Percentiles rank a stretch among this genome's conserved stretches.
These are phyloP conservation scores for Fusarium chaquense DNA, from an alignment of 2,329 filamentous ascomycete species.

Conservation along the genomic window DNA sequence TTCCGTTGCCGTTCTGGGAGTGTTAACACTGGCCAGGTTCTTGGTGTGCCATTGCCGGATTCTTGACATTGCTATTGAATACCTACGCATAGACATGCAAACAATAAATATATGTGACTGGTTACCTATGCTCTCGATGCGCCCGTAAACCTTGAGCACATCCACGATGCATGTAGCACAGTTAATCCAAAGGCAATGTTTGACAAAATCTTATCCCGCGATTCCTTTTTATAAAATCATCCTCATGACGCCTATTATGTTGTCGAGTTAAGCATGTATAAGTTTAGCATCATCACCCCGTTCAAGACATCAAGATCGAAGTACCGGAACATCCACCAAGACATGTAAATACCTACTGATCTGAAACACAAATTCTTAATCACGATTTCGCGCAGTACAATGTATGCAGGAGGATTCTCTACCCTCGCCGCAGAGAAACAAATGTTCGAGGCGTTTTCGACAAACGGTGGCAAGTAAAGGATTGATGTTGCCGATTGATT, in stretches of 20 bases:
- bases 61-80: background rate
- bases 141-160: background rate
- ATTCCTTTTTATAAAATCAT: background rate
- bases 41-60: background rate
- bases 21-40: background rate
- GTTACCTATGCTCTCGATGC: background rate
- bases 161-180: background rate
- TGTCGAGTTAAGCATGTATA: background rate
- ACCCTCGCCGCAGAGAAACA: background rate
- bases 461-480: background rate
- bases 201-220: background rate
- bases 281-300: background rate
- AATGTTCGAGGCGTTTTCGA: background rate
- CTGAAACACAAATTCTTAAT: background rate
- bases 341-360: background rate
- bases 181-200: background rate
- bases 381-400: background rate
- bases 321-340: background rate
- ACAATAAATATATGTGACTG: background rate
- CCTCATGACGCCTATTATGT: background rate
- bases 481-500: constrained; percentile 7
- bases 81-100: too few species aligned
- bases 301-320: background rate
- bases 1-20: background rate
- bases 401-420: background rate